Conservation (phyloP, 2,329 filamentous ascomycete species). For the Diaporthe vaccinii region DNA sequence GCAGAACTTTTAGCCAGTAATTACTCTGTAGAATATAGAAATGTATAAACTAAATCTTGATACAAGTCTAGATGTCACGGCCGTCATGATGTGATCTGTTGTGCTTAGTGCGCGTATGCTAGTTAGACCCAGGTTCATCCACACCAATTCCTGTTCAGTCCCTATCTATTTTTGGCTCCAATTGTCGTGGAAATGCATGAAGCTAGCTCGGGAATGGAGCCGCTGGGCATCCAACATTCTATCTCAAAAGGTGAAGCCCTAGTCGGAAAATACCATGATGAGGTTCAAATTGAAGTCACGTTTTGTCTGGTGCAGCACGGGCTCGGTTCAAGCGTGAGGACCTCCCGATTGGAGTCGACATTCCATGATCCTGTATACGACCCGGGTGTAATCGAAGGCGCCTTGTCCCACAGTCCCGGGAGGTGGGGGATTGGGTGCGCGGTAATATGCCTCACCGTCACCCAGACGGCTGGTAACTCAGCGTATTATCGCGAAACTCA, state of each 20-base stretch:
- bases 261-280: background rate
- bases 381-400: background rate
- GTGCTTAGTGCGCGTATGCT: too few relatives aligned
- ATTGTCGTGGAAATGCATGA: background rate
- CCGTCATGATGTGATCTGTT: background rate
- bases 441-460: background rate
- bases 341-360: background rate
- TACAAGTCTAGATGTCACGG: background rate
- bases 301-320: too few relatives aligned
- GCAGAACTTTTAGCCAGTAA: constrained; percentile 17
- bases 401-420: background rate
- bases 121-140: too few relatives aligned
- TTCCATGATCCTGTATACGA: background rate
- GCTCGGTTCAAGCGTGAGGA: background rate
- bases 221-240: background rate
- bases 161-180: too few relatives aligned
- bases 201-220: background rate
- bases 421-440: background rate
- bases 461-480: background rate
- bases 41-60: background rate
- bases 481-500: background rate
- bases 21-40: constrained; percentile 10
- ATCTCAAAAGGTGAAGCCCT: background rate
- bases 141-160: background rate
- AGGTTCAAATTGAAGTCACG: background rate